Evolutionary conservation across 2,329 filamentous ascomycete species (phyloP).

Genomic region (Trichophyton rubrum): DNA sequence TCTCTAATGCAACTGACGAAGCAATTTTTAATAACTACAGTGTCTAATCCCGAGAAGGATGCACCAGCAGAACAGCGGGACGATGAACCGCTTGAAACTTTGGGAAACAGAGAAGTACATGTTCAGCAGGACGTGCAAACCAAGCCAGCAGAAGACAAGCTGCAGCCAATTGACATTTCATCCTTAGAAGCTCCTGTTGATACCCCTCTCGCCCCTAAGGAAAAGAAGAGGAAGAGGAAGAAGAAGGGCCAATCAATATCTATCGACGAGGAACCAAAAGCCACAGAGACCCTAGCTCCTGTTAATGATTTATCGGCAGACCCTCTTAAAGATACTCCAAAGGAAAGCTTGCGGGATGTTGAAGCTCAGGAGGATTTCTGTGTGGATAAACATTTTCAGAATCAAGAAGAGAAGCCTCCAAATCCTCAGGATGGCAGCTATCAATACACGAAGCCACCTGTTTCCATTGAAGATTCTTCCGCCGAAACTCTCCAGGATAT

Average conservation of each 20-base stretch:
- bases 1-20: no score
- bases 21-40: no score
- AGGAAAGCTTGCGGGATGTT: neutral
- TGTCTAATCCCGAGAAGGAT: neutral
- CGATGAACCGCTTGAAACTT: neutral
- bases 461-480: neutral
- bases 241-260: neutral
- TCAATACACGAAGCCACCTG: neutral
- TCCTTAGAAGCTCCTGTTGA: neutral
- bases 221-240: neutral
- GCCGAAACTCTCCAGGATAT: neutral
- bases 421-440: neutral
- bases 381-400: neutral
- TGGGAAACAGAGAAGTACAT: neutral
- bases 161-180: neutral
- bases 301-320: neutral
- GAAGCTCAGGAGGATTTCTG: neutral
- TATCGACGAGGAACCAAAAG: neutral
- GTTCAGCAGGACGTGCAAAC: neutral
- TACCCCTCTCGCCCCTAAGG: neutral
- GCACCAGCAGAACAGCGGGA: neutral
- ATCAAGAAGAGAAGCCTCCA: neutral
- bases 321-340: neutral
- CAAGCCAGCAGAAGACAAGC: neutral
- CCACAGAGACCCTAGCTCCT: neutral